Conservation (phyloP, 129 eudicot species). For the Flaveria bidentis region DNA sequence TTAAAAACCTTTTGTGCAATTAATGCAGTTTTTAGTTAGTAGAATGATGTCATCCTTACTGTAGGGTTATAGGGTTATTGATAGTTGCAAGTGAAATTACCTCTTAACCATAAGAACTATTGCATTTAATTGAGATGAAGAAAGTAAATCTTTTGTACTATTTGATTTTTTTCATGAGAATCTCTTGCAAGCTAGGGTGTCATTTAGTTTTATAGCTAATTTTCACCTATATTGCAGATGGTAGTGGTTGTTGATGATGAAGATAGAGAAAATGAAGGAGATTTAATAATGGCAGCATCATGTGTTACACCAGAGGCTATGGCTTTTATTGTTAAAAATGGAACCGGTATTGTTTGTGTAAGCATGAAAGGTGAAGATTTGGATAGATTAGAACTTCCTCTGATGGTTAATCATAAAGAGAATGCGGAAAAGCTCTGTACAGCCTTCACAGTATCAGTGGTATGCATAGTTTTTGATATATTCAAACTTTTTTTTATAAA, state of each 20-base stretch:
- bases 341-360: slow-evolving; percentile 89
- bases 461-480: slow-evolving; percentile 29
- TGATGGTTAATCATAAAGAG: slow-evolving; percentile 69
- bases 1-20: neutral
- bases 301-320: slow-evolving; percentile 70
- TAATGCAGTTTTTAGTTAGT: neutral
- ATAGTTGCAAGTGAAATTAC: neutral
- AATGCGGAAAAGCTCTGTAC: slow-evolving; percentile 80
- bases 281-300: slow-evolving; percentile 76
- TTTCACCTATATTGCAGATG: slow-evolving; percentile 42
- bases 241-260: slow-evolving; percentile 90
- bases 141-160: neutral
- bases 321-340: slow-evolving; percentile 88
- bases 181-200: neutral
- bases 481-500: neutral
- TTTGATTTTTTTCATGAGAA: no score
- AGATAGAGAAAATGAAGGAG: slow-evolving; percentile 86
- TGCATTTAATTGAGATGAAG: neutral
- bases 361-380: slow-evolving; percentile 85
- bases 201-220: neutral
- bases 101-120: neutral
- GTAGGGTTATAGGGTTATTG: no score
- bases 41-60: neutral
- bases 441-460: slow-evolving; percentile 90
- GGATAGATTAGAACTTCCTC: slow-evolving; percentile 78